Conservation (phyloP, 1,284 basidiomycete genomes). For the Mycena sp. region DNA sequence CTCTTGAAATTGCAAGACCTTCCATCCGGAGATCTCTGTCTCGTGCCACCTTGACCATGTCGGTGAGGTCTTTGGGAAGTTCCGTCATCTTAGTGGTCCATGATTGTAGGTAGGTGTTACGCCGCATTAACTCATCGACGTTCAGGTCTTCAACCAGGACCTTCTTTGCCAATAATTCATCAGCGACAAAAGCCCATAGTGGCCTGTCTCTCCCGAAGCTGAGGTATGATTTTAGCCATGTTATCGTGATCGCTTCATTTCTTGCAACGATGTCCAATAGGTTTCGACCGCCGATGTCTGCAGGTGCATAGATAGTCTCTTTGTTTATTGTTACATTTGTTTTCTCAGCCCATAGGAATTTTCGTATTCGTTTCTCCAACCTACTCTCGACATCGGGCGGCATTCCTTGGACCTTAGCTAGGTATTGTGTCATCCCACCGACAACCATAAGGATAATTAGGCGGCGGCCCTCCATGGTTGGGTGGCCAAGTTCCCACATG, state of each 20-base stretch:
- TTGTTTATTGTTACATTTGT: neutral
- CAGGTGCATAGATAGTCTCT: neutral
- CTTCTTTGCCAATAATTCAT: conserved; percentile 18
- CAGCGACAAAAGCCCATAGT: conserved; percentile 36
- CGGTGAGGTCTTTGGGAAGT: conserved; percentile 24
- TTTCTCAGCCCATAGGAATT: neutral
- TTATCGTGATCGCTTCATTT: conserved; percentile 19
- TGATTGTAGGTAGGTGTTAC: conserved; percentile 35
- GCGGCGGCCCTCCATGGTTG: conserved; percentile 28
- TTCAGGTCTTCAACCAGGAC: neutral
- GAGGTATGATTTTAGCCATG: conserved; percentile 27
- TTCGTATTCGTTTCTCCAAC: neutral
- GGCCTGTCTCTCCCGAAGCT: conserved; percentile 24
- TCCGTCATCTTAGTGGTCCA: conserved; percentile 17
- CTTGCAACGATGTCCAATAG: neutral
- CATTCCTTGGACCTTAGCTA: conserved; percentile 9
- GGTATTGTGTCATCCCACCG: conserved; percentile 5
- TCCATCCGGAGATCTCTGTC: conserved; percentile 33
- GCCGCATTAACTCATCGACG: neutral
- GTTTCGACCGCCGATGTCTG: neutral
- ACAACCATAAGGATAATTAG: neutral
- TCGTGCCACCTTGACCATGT: conserved; percentile 24
- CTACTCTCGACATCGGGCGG: neutral
- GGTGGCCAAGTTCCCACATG: conserved; percentile 22
- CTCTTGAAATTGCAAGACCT: conserved; percentile 16